Conservation (phyloP, 2,329 filamentous ascomycete genomes). For the Cryphonectria carpinicola region DNA sequence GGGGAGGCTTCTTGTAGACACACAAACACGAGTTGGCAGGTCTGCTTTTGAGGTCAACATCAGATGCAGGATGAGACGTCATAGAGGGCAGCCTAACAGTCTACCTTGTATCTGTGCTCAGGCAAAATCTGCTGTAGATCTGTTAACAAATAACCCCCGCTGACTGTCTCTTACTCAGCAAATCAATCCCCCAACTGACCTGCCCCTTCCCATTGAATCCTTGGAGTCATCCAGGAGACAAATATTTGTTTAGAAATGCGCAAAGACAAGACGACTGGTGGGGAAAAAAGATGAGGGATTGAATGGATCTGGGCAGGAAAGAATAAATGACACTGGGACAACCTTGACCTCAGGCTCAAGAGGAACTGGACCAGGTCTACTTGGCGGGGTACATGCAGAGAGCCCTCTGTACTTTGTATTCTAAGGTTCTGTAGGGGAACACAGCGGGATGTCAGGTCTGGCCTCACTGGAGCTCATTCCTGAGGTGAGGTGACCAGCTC, state of each 20-base stretch:
- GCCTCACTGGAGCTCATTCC: too few relatives aligned
- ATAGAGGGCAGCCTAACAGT: neutral
- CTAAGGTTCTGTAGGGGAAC: too few relatives aligned
- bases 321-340: too few relatives aligned
- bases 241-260: neutral
- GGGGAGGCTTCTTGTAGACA: neutral
- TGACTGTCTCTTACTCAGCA: neutral
- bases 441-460: too few relatives aligned
- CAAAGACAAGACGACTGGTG: too few relatives aligned
- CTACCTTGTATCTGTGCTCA: neutral
- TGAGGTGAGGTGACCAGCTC: neutral
- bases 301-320: neutral
- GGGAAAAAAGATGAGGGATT: neutral
- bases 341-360: neutral
- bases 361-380: neutral
- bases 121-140: neutral
- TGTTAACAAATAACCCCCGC: neutral
- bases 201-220: neutral
- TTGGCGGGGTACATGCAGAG: neutral
- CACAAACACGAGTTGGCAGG: neutral
- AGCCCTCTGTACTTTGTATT: too few relatives aligned
- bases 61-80: neutral
- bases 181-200: neutral
- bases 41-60: neutral
- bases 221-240: neutral